Evolutionary conservation across 768 basidiomycete species (phyloP), one percentile per base, ranked within the genome.

Genomic region (Macrolepiota dolichaula): DNA sequence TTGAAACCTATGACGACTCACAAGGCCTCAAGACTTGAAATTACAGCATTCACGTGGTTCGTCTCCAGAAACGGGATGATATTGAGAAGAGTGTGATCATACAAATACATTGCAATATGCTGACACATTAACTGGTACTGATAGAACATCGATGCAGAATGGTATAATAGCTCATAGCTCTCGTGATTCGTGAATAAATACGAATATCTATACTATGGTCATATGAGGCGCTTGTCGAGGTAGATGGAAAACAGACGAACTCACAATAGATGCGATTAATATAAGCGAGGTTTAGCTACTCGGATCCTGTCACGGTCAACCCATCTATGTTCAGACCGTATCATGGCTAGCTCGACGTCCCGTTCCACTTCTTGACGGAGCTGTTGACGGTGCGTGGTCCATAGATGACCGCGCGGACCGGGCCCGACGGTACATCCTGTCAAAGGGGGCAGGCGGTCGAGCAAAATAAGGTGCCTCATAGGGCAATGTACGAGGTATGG

Each of bases 401-500:
- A 57, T 3, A 22, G 56, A 40, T 19, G 25, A 32, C 24, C 50
- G 38, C 22, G 52, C 19, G n/a, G 49, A 51, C 37, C 57, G 49
- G 12, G 27, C 27, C 17, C 13, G 19, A 9, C n/a, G 15, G 11
- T 22, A 22, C 2, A 15, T 25, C 36, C 63, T 61, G 25, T 71
- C 68, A 12, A 71, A 57, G 35, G 70, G 51, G 19, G 70, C 62
- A 6, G 79, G 79, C 10, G 78, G 79, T 25, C 72, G 63, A 1
- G 78, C 79, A 62, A 80, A 80, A 72, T 79, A 79, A 5, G 79
- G 78, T 29, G 79, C 75, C 50, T 73, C 77, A 57, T 80, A 80
- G 4, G 79, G 79, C 38, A 65, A 71, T 15, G 79, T 80, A 25
- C 79, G 70, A 47, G 72, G 72, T 47, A 70, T 65, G 15, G 77